Conservation (phyloP, 768 basidiomycete genomes). For the Daedalea quercina region DNA sequence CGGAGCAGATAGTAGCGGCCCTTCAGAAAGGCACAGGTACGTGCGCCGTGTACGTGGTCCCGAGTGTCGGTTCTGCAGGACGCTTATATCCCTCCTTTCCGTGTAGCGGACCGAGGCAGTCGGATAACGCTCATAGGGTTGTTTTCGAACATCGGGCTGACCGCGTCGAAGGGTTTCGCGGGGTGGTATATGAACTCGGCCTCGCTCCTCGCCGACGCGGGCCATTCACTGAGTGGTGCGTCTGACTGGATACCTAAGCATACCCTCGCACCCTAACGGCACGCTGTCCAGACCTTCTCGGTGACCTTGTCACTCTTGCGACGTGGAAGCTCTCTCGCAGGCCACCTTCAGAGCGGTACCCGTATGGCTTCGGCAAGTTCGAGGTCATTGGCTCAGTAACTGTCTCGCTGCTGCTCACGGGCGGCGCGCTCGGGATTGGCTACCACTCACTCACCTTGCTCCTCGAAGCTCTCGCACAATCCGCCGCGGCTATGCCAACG, state of each 20-base stretch:
- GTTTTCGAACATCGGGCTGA: slow-evolving; percentile 75
- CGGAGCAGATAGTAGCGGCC: slow-evolving; percentile 63
- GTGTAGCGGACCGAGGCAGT: slow-evolving; percentile 70
- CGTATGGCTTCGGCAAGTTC: slow-evolving; percentile 89
- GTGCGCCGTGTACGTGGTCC: slow-evolving; percentile 17
- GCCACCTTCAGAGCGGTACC: slow-evolving; percentile 74
- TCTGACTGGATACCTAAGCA: slow-evolving; percentile 9
- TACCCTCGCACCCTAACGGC: background rate
- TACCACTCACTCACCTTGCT: slow-evolving; percentile 88
- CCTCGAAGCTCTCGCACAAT: slow-evolving; percentile 61
- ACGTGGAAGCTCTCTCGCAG: slow-evolving; percentile 82
- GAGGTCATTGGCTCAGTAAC: slow-evolving; percentile 93
- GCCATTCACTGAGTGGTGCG: slow-evolving; percentile 83
- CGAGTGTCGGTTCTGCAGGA: background rate
- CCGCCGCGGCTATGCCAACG: too few species aligned
- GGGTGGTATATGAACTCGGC: slow-evolving; percentile 91
- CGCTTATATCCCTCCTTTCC: background rate
- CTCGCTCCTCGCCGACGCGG: slow-evolving; percentile 87
- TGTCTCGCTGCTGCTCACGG: slow-evolving; percentile 80
- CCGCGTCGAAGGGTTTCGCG: slow-evolving; percentile 77
- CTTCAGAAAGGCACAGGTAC: slow-evolving; percentile 53
- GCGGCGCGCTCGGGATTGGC: slow-evolving; percentile 79
- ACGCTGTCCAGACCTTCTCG: slow-evolving; percentile 56
- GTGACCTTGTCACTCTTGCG: slow-evolving; percentile 87
- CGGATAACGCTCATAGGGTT: slow-evolving; percentile 83